These are phyloP conservation scores for Kalmanozyma brasiliensis DNA, from an alignment of 1,284 basidiomycete genomes.

Conservation along the genomic window DNA sequence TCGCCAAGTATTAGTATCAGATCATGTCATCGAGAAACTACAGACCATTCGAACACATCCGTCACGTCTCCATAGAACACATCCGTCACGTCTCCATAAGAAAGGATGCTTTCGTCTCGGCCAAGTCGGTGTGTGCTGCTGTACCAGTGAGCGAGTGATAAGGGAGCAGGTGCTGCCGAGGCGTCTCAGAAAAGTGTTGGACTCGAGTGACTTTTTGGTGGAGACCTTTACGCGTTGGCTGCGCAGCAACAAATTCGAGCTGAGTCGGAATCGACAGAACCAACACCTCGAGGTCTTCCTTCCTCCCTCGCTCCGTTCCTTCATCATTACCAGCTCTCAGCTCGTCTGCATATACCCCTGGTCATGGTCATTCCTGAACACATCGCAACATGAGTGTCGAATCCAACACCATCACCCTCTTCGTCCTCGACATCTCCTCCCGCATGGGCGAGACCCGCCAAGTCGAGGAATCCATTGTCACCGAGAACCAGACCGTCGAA, in stretches of 20 bases:
- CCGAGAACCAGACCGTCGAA: slow-evolving; percentile 42
- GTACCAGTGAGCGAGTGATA: too few relatives aligned
- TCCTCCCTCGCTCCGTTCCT: neutral
- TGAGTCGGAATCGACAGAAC: neutral
- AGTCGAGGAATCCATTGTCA: slow-evolving; percentile 47
- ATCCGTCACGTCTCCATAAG: too few relatives aligned
- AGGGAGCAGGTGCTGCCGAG: slow-evolving; percentile 2
- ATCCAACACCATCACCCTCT: slow-evolving; percentile 67
- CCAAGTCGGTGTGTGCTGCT: too few relatives aligned
- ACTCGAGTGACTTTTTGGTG: slow-evolving; percentile 8
- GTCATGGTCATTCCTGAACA: slow-evolving; percentile 4
- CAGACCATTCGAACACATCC: too few relatives aligned
- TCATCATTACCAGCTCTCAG: slow-evolving; percentile 11
- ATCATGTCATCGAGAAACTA: too few relatives aligned
- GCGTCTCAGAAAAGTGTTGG: slow-evolving; percentile 22
- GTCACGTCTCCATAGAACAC: too few relatives aligned
- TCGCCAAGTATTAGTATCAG: slow-evolving; percentile 40
- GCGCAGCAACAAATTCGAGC: slow-evolving; percentile 2
- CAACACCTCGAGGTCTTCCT: slow-evolving; percentile 17
- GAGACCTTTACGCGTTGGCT: slow-evolving; percentile 4
- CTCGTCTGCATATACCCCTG: slow-evolving; percentile 5
- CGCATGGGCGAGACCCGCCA: slow-evolving; percentile 77
- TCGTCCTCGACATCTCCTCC: slow-evolving; percentile 84
- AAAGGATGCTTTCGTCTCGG: neutral
- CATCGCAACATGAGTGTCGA: slow-evolving; percentile 36